phyloP scores from a whole-genome alignment of 2,329 filamentous ascomycete genomes.

The Aspergillus felis region DNA sequence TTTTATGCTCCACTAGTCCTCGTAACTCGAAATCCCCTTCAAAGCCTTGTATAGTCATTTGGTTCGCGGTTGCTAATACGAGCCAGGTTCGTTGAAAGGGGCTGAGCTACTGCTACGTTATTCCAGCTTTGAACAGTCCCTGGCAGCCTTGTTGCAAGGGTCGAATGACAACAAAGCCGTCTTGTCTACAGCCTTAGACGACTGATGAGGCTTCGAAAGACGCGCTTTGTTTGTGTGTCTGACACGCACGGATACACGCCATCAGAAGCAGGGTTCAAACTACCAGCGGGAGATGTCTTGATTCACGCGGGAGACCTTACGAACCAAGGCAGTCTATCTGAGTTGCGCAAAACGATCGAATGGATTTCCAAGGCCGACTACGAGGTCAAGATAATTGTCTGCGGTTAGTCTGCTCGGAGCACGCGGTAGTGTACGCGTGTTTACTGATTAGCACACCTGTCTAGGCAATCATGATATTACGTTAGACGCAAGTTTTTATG shows the following conservation, averaged over 20 bases:
- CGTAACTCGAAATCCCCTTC: not conserved
- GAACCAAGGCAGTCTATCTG: conserved; percentile 50
- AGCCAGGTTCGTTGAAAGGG: not conserved
- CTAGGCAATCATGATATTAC: conserved; percentile 58
- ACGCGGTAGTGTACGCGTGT: not conserved
- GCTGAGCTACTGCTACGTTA: not conserved
- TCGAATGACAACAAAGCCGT: not conserved
- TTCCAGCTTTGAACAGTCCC: not conserved
- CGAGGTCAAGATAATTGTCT: conserved; percentile 53
- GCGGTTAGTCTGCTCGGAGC: conserved; percentile 38
- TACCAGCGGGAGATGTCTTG: conserved; percentile 55
- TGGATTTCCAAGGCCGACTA: conserved; percentile 54
- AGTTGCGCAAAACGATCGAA: conserved; percentile 49
- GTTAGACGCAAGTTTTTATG: conserved; percentile 49
- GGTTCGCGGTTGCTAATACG: not conserved
- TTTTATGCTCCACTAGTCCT: not conserved
- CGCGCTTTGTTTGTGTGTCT: conserved; percentile 56
- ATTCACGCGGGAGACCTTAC: conserved; percentile 59
- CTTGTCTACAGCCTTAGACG: not conserved
- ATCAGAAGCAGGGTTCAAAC: conserved; percentile 44
- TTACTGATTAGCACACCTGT: not conserved
- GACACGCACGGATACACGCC: conserved; percentile 56
- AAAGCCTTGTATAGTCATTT: not conserved
- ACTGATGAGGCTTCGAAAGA: conserved; percentile 32
- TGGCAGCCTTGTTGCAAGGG: not conserved